Evolutionary conservation across 2,329 filamentous ascomycete species (phyloP).

Genomic region (Ophiosphaerella herpotricha): DNA sequence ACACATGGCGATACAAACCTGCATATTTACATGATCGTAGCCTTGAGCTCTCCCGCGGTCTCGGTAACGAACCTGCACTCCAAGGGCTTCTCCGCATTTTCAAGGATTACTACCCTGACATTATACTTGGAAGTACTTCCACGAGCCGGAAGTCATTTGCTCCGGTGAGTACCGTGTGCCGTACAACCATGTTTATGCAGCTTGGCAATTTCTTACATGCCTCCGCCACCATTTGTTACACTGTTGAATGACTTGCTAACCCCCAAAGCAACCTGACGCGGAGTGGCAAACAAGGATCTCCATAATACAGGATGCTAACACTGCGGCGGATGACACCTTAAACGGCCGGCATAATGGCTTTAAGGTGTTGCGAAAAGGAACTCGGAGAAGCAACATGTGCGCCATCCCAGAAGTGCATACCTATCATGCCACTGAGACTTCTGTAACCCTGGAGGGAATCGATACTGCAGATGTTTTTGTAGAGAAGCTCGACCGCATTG

Average conservation of each 20-base stretch:
- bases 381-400: slow-evolving; percentile 56
- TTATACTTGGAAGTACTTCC: slow-evolving; percentile 74
- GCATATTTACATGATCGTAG: slow-evolving; percentile 33
- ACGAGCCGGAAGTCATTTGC: slow-evolving; percentile 45
- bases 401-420: slow-evolving; percentile 72
- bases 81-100: slow-evolving; percentile 78
- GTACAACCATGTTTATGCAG: slow-evolving; percentile 19
- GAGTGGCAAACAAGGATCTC: slow-evolving; percentile 74
- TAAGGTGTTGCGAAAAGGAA: slow-evolving; percentile 61
- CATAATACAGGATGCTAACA: slow-evolving; percentile 65
- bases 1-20: background rate
- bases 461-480: slow-evolving; percentile 72
- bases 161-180: slow-evolving; percentile 40
- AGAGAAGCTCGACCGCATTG: slow-evolving; percentile 74
- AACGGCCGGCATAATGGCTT: slow-evolving; percentile 60
- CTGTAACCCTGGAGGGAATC: slow-evolving; percentile 72
- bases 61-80: slow-evolving; percentile 71
- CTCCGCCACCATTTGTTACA: slow-evolving; percentile 20
- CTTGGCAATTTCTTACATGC: slow-evolving; percentile 5
- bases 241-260: slow-evolving; percentile 26
- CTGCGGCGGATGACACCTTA: slow-evolving; percentile 48
- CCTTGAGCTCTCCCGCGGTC: slow-evolving; percentile 54
- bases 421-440: slow-evolving; percentile 67
- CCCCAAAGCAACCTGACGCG: slow-evolving; percentile 65
- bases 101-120: slow-evolving; percentile 89